These are phyloP conservation scores for Dimocarpus longan DNA, from an alignment of 345 rosid genomes.

Conservation along the genomic window DNA sequence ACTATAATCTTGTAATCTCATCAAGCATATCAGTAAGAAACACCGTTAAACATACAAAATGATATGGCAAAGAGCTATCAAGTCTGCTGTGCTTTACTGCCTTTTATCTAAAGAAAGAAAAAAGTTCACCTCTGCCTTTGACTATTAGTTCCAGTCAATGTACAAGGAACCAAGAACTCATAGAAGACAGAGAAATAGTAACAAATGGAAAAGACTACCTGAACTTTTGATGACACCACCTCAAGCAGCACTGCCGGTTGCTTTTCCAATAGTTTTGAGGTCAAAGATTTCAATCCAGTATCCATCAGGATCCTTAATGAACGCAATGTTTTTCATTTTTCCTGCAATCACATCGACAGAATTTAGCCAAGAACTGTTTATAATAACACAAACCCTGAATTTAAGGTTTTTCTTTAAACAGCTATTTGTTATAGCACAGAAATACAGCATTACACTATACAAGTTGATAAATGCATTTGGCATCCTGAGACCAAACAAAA, in stretches of 20 bases:
- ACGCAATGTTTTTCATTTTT: conserved; percentile 88
- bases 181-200: neutral
- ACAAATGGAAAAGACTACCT: conserved; percentile 11
- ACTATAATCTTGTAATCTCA: neutral
- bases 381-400: neutral
- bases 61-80: neutral
- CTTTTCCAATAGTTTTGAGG: conserved; percentile 54
- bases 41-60: neutral
- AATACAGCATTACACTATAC: neutral
- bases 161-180: neutral
- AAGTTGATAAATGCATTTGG: neutral
- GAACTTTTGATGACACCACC: neutral
- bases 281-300: conserved; percentile 97
- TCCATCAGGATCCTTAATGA: conserved; percentile 98
- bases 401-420: neutral
- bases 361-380: conserved; percentile 6
- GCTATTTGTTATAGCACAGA: neutral
- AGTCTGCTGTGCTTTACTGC: neutral
- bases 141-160: neutral
- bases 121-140: neutral
- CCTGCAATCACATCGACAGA: conserved; percentile 46
- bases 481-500: neutral
- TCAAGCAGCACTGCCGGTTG: conserved; percentile 46
- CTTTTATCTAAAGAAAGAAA: too few relatives aligned
- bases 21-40: neutral